A percentile compares a stretch with the other conserved stretches of the same genome.
phyloP scores from a whole-genome alignment of 306 rosid species.

The Trifolium pratense region DNA sequence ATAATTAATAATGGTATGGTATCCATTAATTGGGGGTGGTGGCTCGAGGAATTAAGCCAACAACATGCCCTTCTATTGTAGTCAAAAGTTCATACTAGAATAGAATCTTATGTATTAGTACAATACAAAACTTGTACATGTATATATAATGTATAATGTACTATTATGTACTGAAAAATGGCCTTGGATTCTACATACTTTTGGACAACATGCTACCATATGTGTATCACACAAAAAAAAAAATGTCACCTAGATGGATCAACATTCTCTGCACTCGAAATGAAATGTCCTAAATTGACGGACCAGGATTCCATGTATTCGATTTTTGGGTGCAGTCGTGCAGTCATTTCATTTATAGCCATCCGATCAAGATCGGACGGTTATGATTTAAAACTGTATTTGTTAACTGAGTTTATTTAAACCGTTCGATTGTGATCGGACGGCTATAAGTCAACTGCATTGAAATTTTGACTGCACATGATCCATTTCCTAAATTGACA shows the following conservation, averaged over 20 bases:
- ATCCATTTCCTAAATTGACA: no score
- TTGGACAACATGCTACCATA: conserved; percentile 23
- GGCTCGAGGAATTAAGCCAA: conserved; percentile 71
- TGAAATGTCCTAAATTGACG: neutral
- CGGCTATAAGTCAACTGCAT: no score
- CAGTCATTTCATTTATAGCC: no score
- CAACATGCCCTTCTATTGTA: conserved; percentile 43
- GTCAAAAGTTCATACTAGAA: conserved; percentile 23
- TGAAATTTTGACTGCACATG: no score
- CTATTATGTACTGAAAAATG: no score
- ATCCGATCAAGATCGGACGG: no score
- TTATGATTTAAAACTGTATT: no score
- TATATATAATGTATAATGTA: neutral
- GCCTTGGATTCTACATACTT: conserved; percentile 10
- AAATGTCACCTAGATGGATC: neutral
- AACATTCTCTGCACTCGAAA: neutral
- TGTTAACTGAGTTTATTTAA: no score
- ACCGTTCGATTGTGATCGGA: no score
- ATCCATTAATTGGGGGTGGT: conserved; percentile 51
- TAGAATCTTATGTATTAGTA: conserved; percentile 2
- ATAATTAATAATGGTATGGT: conserved; percentile 2
- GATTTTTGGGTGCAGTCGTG: no score
- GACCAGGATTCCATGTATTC: no score
- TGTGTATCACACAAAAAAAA: no score
- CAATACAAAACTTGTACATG: neutral